A percentile compares a stretch with the other conserved stretches of the same genome.
Conservation (phyloP, 805 yeast species). For the Candida palmyrensis region DNA sequence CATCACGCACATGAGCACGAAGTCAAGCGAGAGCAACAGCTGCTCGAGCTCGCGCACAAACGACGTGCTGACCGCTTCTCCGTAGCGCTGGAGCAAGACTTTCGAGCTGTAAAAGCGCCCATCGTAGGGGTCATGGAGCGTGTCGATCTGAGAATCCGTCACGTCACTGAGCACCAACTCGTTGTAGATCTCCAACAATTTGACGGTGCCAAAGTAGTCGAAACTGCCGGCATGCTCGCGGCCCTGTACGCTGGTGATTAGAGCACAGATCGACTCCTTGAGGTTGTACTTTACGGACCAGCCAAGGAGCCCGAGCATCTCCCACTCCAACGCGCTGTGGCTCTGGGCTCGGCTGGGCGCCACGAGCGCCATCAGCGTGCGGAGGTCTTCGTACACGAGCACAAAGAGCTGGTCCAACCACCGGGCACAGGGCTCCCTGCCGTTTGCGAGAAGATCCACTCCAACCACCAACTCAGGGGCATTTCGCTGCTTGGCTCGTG, state of each 20-base stretch:
- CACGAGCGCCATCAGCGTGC: conserved; percentile 19
- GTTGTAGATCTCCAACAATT: conserved; percentile 45
- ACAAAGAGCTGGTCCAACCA: conserved; percentile 77
- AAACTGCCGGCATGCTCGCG: conserved; percentile 50
- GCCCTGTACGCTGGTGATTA: conserved; percentile 45
- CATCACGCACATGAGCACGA: conserved; percentile 32
- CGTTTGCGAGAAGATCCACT: conserved; percentile 14
- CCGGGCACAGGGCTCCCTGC: conserved; percentile 49
- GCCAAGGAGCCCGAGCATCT: conserved; percentile 56
- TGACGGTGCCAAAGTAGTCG: conserved; percentile 53
- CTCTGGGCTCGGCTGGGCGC: conserved; percentile 20
- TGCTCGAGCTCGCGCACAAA: conserved; percentile 19
- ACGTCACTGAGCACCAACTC: conserved; percentile 35
- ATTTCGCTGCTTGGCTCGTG: neutral
- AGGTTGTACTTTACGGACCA: conserved; percentile 37
- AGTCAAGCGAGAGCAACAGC: conserved; percentile 29
- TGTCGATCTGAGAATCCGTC: conserved; percentile 25
- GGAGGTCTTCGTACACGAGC: conserved; percentile 59
- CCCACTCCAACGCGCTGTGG: conserved; percentile 72
- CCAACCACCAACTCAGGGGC: conserved; percentile 7
- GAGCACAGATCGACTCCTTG: conserved; percentile 30
- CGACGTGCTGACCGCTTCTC: conserved; percentile 14
- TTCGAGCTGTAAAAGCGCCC: conserved; percentile 26
- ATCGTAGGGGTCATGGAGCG: conserved; percentile 23
- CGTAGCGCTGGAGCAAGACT: conserved; percentile 21